Evolutionary conservation across 352 stramenopile genomes (phyloP), one percentile per base, ranked within the genome.

Genomic region (Phytophthora cajani): DNA sequence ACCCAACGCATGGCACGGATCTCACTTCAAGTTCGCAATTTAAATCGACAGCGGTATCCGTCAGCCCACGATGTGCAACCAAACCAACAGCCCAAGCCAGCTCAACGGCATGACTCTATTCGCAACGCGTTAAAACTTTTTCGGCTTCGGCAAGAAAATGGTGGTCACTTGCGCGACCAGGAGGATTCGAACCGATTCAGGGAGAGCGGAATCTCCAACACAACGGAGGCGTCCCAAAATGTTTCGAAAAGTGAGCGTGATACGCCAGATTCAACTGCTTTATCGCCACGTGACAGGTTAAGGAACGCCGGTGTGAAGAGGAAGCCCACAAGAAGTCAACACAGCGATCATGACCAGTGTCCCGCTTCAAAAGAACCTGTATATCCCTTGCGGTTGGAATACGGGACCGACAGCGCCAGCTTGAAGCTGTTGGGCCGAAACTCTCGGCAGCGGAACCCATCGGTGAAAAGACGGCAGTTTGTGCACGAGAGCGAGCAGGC

Each of bases 71-170:
- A 49, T 19, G 27, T 52, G 1, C 36, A 46, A 27, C 36, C 11
- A 3, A 59, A 52, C 19, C 38, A 36, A 30, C 2, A 53, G 3
- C 1, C 8, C 25, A 71, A 64, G 14, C 40, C 42, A 30, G 17
- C 16, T 19, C 16, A 71, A 30, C 71, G 57, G 14, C 68, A 68
- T 60, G 69, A 80, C 42, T 81, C 78, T n/a, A 67, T 83, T 57
- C 68, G 73, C 21, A 91, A 89, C 17, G 79, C 80, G 8, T 66
- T 91, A 21, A 88, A 80, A 49, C 71, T 91, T 11, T 74, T 91
- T 47, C 82, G 74, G 52, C 69, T 91, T 2, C 71, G 78, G 7
- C 85, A 87, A 54, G 67, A 82, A 36, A 72, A 58, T 9, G 40
- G 25, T 25, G 44, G 21, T 10, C 16, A 59, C 8, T 1, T 36